Evolutionary conservation across 495 filamentous ascomycete genomes (phyloP).

Genomic region (Pseudevernia furfuracea): DNA sequence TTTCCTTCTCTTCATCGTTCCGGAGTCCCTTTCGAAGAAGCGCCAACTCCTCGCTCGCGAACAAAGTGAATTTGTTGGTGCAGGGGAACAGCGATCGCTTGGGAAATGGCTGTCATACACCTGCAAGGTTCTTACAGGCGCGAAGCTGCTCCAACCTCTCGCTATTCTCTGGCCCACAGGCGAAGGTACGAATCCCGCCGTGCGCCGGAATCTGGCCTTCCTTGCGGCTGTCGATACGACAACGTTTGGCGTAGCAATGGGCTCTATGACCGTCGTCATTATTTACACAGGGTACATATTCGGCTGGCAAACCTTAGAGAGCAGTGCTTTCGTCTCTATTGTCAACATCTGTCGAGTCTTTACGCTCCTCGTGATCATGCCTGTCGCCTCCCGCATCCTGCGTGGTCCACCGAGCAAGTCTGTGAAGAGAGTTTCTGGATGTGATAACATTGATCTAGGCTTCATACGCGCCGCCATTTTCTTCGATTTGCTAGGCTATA

Average conservation of each 20-base stretch:
- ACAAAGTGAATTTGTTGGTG: conserved; percentile 40
- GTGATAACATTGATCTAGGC: conserved; percentile 66
- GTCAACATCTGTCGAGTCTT: conserved; percentile 67
- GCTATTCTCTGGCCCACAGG: conserved; percentile 69
- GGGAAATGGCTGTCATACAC: conserved; percentile 21
- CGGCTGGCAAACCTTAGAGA: conserved; percentile 70
- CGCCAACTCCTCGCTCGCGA: conserved; percentile 61
- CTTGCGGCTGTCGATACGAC: conserved; percentile 72
- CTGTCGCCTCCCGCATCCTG: conserved; percentile 60
- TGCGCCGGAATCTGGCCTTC: conserved; percentile 72
- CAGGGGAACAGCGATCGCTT: conserved; percentile 14
- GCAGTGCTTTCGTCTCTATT: conserved; percentile 66
- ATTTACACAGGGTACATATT: conserved; percentile 75
- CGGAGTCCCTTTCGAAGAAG: conserved; percentile 69
- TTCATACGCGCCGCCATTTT: conserved; percentile 69
- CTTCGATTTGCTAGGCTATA: conserved; percentile 68
- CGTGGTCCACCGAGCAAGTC: conserved; percentile 41
- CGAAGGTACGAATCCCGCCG: conserved; percentile 46
- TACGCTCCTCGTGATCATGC: conserved; percentile 66
- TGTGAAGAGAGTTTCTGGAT: conserved; percentile 53
- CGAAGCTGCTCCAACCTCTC: conserved; percentile 66
- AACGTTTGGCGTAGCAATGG: conserved; percentile 74
- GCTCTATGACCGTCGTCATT: conserved; percentile 65
- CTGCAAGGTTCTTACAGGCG: conserved; percentile 33
- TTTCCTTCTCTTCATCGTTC: conserved; percentile 60